These are phyloP conservation scores for Tetraselmis chui DNA, from an alignment of 139 green algal species.

Conservation along the genomic window DNA sequence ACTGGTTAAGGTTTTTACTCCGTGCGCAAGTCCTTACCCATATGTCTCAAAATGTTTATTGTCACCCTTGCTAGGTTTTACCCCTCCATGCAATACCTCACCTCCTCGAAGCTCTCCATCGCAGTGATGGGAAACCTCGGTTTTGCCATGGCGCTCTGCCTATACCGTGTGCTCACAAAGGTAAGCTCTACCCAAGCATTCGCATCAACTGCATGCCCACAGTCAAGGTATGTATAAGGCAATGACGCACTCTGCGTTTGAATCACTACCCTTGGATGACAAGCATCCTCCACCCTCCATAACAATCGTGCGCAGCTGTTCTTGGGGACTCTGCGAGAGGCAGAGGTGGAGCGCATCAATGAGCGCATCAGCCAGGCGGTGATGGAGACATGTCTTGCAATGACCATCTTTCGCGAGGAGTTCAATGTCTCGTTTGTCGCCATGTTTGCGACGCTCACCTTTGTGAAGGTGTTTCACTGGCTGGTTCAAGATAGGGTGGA, in stretches of 20 bases:
- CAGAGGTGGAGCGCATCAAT: conserved; percentile 45
- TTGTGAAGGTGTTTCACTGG: conserved; percentile 34
- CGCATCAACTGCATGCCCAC: not conserved
- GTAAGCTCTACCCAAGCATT: conserved; percentile 18
- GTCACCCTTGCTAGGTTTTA: conserved; percentile 31
- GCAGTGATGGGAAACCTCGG: conserved; percentile 47
- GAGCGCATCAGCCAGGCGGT: conserved; percentile 42
- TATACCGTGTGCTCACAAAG: conserved; percentile 31
- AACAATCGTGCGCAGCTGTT: conserved; percentile 24
- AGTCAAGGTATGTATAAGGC: no score
- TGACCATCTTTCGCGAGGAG: conserved; percentile 61
- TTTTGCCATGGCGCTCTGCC: conserved; percentile 16
- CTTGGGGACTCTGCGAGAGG: conserved; percentile 40
- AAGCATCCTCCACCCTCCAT: not conserved
- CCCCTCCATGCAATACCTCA: conserved; percentile 51
- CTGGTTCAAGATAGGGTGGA: conserved; percentile 16
- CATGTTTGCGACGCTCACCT: conserved; percentile 33
- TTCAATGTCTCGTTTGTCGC: conserved; percentile 11
- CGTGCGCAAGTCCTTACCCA: not conserved
- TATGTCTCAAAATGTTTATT: not conserved
- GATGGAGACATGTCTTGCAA: conserved; percentile 60
- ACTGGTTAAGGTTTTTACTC: not conserved
- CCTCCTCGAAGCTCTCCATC: conserved; percentile 43
- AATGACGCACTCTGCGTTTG: not conserved
- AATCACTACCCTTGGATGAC: not conserved